A percentile compares a stretch with the other conserved stretches of the same genome.
These are phyloP conservation scores for Psidium guajava DNA, from an alignment of 345 rosid species.

Conservation along the genomic window DNA sequence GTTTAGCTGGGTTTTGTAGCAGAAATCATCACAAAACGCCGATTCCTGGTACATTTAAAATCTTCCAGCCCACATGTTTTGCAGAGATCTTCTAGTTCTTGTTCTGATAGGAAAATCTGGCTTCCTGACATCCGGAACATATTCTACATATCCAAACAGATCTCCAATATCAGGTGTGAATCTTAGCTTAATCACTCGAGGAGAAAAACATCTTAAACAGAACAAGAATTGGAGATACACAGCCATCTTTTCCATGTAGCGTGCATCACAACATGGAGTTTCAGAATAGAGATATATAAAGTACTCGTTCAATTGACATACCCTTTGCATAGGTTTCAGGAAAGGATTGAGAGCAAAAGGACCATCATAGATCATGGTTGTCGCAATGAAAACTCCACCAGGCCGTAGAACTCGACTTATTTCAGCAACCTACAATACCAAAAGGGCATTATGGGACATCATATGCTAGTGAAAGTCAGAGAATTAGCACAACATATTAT, in stretches of 20 bases:
- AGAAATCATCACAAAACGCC: slow-evolving; percentile 60
- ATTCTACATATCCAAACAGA: slow-evolving; percentile 21
- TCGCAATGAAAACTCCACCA: slow-evolving; percentile 74
- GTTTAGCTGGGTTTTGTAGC: slow-evolving; percentile 48
- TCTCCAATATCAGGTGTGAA: background rate
- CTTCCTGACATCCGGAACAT: slow-evolving; percentile 31
- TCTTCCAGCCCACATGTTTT: slow-evolving; percentile 58
- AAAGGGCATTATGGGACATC: background rate
- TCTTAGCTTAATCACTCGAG: background rate
- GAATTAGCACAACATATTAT: background rate
- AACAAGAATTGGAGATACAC: background rate
- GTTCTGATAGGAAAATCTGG: slow-evolving; percentile 38
- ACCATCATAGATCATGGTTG: slow-evolving; percentile 59
- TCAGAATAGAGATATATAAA: background rate
- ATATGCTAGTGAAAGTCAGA: background rate
- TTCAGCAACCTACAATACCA: slow-evolving; percentile 57
- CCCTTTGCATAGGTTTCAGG: slow-evolving; percentile 40
- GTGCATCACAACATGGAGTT: background rate
- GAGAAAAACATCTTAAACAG: background rate
- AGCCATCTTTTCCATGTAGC: slow-evolving; percentile 3
- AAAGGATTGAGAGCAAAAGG: slow-evolving; percentile 40
- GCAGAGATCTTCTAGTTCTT: slow-evolving; percentile 77
- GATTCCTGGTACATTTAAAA: slow-evolving; percentile 47
- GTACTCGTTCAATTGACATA: background rate
- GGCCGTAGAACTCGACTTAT: slow-evolving; percentile 81